Base-by-base conservation (phyloP, 2,329 filamentous ascomycete species). In the Calonectria pauciramosa region DNA sequence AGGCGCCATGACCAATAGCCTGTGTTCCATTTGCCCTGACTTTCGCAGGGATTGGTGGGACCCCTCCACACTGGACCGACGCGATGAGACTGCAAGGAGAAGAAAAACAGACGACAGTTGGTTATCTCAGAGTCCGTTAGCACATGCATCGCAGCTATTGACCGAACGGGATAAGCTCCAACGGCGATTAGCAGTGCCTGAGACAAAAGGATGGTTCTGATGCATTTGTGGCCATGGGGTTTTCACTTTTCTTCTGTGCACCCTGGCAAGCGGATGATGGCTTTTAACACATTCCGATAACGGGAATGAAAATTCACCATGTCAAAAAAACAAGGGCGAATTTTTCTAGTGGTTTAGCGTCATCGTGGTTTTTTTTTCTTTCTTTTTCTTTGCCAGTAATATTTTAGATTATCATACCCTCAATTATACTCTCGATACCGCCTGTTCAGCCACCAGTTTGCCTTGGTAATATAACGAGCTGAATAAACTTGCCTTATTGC, bases 11-110 rank as follows among this genome's bases (percentile, higher is more conserved):
- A 65, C 60, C 38, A 65, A 65, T 65, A 32, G 28, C 20, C 28
- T 10, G 16, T 49, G 60, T 65, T 65, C 30, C 41, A 65, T 65
- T 65, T 47, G 60, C 60, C 60, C 44, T 23, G 60, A 44, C 38
- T 65, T 41, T 49, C 41, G 23, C 60, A 65, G 41, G 60, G 60
- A 65, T 65, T 34, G 38, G 60, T 49, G 38, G 60, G 60, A 49
- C 16, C 38, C 30, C 60, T 38, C 60, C 60, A 49, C 60, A 34
- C 60, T 38, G 34, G n/a, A 60, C 34, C 34, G 4, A 8, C 14
- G 36, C n/a, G 36, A 63, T 41, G 56, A 63, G 56, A 63, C 56
- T 13, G 56, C 23, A 10, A 41, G 38, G 38, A 41, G 38, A 63
- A 41, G 32, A 54, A 54, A 54, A 54, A 52, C 23, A 52, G n/a